phyloP scores from a whole-genome alignment of 2,329 filamentous ascomycete genomes.

The Aspergillus clavatus region DNA sequence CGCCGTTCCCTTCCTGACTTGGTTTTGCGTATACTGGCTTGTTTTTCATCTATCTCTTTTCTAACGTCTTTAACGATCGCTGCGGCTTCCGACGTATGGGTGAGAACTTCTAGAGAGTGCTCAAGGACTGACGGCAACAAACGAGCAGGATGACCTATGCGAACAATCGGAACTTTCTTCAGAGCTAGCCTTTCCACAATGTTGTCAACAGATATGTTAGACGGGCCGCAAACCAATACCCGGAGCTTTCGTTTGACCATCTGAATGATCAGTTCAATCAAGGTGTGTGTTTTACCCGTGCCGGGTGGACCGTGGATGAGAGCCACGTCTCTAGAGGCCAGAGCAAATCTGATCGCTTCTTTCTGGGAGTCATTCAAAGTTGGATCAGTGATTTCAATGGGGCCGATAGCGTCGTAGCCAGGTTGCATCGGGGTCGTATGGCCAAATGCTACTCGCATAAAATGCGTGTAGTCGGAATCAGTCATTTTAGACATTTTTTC shows the following conservation, averaged over 20 bases:
- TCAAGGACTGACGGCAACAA: conserved; percentile 81
- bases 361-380: conserved; percentile 59
- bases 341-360: conserved; percentile 69
- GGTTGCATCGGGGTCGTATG: conserved; percentile 50
- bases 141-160: conserved; percentile 87
- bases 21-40: conserved; percentile 82
- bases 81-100: conserved; percentile 83
- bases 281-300: conserved; percentile 93
- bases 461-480: conserved; percentile 52
- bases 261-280: conserved; percentile 94
- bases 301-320: conserved; percentile 93
- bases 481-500: conserved; percentile 52
- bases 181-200: conserved; percentile 87
- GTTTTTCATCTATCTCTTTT: conserved; percentile 87
- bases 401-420: conserved; percentile 42
- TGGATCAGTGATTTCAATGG: conserved; percentile 52
- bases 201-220: conserved; percentile 96
- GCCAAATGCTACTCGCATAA: conserved; percentile 59
- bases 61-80: conserved; percentile 85
- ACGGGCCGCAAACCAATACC: conserved; percentile 90
- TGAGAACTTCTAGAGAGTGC: conserved; percentile 87
- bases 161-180: conserved; percentile 79
- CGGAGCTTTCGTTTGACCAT: conserved; percentile 68
- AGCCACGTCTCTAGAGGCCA: conserved; percentile 75
- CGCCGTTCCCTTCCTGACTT: conserved; percentile 72